Base-by-base conservation (phyloP, 345 rosid species). In the Lepidium sativum region DNA sequence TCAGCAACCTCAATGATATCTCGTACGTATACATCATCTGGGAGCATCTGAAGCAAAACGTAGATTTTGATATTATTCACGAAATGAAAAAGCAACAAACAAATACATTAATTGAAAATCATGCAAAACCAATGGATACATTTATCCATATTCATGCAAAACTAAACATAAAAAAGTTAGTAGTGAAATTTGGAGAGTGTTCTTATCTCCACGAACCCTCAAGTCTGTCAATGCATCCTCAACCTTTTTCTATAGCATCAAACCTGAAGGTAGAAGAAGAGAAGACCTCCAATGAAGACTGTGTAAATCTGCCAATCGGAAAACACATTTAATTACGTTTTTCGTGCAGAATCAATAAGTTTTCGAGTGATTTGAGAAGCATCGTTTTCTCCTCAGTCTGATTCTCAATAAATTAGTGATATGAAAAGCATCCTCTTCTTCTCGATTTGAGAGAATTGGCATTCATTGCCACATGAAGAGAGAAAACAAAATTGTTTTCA, bases 181-280 rank as follows among this genome's bases (percentile, higher is more conserved):
- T 17, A 15, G 34, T 63, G 48, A 25, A 63, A 21, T 63, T 48
- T 3, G 6, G 37, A 71, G 51, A 48, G 27, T 48, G 50, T 38
- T 10, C 71, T 61, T 67, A 83, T 95, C 91, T 89, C 98, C 84
- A 65, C 84, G 72, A 72, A 87, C 85, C 73, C 83, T 87, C 62
- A 84, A 65, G 55, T 92, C 92, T 12, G 88, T 80, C 59, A 89
- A 76, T 48, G 80, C 75, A 55, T 82, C 84, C 70, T 87, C 95
- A 60, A 92, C 79, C 76, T n/a, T 83, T 86, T 62, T 89, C 97
- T 47, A 75, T 50, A 15, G 72, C 81, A 66, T 84, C 90, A 76
- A 80, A 67, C 69, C 96, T 89, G 83, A 55, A 63, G 79, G 71
- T 40, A 69, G 60, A 66, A 69, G 41, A 66, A 56, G 20, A 37